phyloP scores from a whole-genome alignment of 495 filamentous ascomycete species.

The Neurospora tetrasperma region DNA sequence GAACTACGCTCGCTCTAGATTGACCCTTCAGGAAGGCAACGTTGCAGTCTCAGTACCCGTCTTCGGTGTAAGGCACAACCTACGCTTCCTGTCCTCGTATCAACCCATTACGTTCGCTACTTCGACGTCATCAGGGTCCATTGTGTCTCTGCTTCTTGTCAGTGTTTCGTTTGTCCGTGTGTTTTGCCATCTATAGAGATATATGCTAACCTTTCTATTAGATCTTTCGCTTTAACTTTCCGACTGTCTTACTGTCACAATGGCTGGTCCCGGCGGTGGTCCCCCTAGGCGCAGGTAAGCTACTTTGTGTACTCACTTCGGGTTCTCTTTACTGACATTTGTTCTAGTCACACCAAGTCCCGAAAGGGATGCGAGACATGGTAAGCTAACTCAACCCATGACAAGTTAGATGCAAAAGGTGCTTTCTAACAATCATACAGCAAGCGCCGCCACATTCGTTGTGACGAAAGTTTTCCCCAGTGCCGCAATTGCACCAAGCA shows the following conservation, averaged over 20 bases:
- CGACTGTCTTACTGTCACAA: constrained; percentile 28
- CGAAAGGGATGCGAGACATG: constrained; percentile 95
- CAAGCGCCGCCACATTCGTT: constrained; percentile 94
- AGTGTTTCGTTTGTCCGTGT: constrained; percentile 7
- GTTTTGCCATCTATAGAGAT: neutral
- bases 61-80: constrained; percentile 2
- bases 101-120: constrained; percentile 32
- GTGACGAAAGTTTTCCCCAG: constrained; percentile 95
- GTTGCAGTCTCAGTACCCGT: neutral
- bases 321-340: constrained; percentile 1
- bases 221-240: constrained; percentile 33
- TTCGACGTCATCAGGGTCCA: constrained; percentile 14
- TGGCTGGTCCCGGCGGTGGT: constrained; percentile 66
- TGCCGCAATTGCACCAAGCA: constrained; percentile 99
- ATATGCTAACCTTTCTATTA: constrained; percentile 13
- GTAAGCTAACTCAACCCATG: constrained; percentile 19
- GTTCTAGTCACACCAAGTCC: constrained; percentile 84
- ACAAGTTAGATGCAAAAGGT: neutral
- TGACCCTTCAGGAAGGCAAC: neutral
- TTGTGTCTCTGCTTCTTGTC: constrained; percentile 32
- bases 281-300: constrained; percentile 54
- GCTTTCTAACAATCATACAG: constrained; percentile 20
- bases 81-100: constrained; percentile 19
- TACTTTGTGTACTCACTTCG: neutral
- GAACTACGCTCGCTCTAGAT: neutral